phyloP scores from a whole-genome alignment of 108 stramenopile species.

The Nitzschia sp. region DNA sequence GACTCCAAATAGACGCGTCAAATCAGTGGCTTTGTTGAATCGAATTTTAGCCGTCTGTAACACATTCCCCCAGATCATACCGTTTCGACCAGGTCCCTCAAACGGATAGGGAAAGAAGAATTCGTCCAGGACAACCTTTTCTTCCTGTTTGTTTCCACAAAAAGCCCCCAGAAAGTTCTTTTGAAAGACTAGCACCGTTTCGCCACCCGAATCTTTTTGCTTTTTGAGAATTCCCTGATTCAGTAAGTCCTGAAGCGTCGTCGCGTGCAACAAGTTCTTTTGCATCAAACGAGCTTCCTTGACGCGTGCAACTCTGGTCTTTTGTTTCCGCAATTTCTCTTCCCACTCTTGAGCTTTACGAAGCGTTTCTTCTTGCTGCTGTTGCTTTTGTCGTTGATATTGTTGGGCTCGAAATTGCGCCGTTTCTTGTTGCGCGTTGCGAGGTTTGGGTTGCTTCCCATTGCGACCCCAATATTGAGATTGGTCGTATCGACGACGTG shows the following conservation, averaged over 20 bases:
- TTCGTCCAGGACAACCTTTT: conserved; percentile 24
- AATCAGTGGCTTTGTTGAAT: conserved; percentile 34
- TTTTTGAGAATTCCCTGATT: not conserved
- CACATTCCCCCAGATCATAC: conserved; percentile 36
- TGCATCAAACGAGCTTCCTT: not conserved
- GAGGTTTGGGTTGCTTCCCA: not conserved
- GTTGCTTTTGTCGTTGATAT: not conserved
- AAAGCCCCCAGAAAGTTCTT: conserved; percentile 26
- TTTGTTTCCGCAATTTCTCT: not conserved
- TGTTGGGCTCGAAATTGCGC: conserved; percentile 4
- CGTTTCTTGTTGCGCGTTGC: not conserved
- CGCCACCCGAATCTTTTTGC: too few relatives aligned
- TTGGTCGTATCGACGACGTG: conserved; percentile 51
- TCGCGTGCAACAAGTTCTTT: not conserved
- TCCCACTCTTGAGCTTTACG: not conserved
- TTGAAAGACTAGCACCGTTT: conserved; percentile 10
- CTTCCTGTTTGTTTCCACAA: conserved; percentile 21
- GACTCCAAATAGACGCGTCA: conserved; percentile 33
- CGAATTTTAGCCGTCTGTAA: conserved; percentile 45
- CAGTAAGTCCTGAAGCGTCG: conserved; percentile 4
- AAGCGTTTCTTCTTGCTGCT: not conserved
- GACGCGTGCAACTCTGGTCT: not conserved
- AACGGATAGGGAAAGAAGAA: conserved; percentile 47
- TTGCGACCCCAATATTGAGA: not conserved
- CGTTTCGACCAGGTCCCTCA: conserved; percentile 20